phyloP scores from a whole-genome alignment of 306 rosid genomes.

The Casuarina equisetifolia region DNA sequence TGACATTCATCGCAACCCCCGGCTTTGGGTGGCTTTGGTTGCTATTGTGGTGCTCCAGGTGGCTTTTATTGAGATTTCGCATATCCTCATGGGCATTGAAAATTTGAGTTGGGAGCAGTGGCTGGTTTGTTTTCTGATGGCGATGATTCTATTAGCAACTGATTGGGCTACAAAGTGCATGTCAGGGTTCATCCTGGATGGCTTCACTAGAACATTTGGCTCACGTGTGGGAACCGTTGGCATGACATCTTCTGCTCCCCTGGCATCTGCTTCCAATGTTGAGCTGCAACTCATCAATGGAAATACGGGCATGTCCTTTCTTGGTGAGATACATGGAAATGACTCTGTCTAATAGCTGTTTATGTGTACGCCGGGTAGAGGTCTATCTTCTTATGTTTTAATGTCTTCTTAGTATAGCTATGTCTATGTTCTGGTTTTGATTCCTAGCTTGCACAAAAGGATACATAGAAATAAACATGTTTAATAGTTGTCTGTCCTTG shows the following conservation, averaged over 20 bases:
- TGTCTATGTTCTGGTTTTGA: too few relatives aligned
- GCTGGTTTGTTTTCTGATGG: conserved; percentile 10
- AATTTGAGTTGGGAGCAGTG: conserved; percentile 23
- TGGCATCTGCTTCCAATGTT: neutral
- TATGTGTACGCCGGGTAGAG: too few relatives aligned
- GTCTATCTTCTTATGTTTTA: too few relatives aligned
- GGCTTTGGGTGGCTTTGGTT: conserved; percentile 20
- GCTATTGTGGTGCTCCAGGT: conserved; percentile 5
- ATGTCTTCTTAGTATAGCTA: too few relatives aligned
- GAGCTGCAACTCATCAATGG: conserved; percentile 5
- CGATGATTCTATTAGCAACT: neutral
- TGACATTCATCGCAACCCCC: neutral
- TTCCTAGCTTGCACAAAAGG: too few relatives aligned
- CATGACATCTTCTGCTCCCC: neutral
- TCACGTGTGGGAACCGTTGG: neutral
- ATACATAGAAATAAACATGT: too few relatives aligned
- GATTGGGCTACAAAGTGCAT: conserved; percentile 21
- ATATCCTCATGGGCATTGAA: neutral
- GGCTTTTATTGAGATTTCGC: conserved; percentile 20
- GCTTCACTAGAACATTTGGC: neutral
- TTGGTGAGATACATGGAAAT: too few relatives aligned
- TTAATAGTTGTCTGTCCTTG: too few relatives aligned
- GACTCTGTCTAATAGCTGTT: too few relatives aligned
- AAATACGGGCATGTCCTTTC: neutral
- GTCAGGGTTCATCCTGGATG: neutral